Conservation (phyloP, 78 protist species). For the Dictyostelium discoideum region dicty_2.7 NC_007091.3:842001-842500, state of each 20-base stretch:
- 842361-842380: slow-evolving; percentile 63
- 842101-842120: slow-evolving; percentile 97
- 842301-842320: slow-evolving; percentile 81
- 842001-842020: slow-evolving; percentile 91
- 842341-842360: slow-evolving; percentile 87
- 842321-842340: slow-evolving; percentile 86
- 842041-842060: slow-evolving; percentile 96
- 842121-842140: slow-evolving; percentile 98
- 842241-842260: slow-evolving; percentile 94
- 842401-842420: slow-evolving; percentile 98
- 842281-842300: slow-evolving; percentile 88
- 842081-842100: slow-evolving; percentile 90
- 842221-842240: slow-evolving; percentile 96
- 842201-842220: slow-evolving; percentile 91
- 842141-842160: slow-evolving; percentile 98
- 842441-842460: slow-evolving; percentile 84
- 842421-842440: slow-evolving; percentile 95
- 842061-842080: slow-evolving; percentile 85
- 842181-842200: slow-evolving; percentile 90
- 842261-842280: slow-evolving; percentile 93
- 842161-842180: slow-evolving; percentile 96
- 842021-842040: slow-evolving; percentile 94
- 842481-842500: slow-evolving; percentile 97
- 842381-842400: slow-evolving; percentile 97
- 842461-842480: slow-evolving; percentile 95